phyloP scores from a whole-genome alignment of 2,329 filamentous ascomycete species.

The Phialemonium atrogriseum region DNA sequence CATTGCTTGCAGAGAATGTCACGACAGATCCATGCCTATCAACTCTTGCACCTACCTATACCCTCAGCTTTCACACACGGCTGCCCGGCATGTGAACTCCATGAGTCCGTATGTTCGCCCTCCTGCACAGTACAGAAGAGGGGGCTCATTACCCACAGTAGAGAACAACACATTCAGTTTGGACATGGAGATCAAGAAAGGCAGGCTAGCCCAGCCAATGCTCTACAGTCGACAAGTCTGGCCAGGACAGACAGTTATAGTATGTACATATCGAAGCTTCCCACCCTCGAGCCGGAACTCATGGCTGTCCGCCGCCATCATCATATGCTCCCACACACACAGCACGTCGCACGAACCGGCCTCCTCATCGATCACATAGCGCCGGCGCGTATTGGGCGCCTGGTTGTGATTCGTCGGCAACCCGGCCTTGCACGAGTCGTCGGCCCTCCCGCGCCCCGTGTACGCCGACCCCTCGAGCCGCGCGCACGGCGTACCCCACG shows the following conservation, averaged over 20 bases:
- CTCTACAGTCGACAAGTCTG: conserved; percentile 2
- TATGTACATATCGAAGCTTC: conserved; percentile 14
- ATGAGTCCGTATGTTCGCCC: too few species aligned
- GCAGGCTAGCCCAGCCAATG: too few species aligned
- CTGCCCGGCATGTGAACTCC: too few species aligned
- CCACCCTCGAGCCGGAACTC: conserved; percentile 14
- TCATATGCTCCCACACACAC: conserved; percentile 14
- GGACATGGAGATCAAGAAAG: too few species aligned
- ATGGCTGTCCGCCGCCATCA: conserved; percentile 14
- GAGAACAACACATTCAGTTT: too few species aligned
- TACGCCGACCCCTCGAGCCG: conserved; percentile 20
- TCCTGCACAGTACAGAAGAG: too few species aligned
- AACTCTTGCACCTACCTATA: too few species aligned
- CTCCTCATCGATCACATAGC: conserved; percentile 19
- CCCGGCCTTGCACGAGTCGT: conserved; percentile 16
- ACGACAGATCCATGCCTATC: too few species aligned
- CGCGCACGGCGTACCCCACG: conserved; percentile 26
- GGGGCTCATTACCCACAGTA: too few species aligned
- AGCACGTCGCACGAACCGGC: conserved; percentile 17
- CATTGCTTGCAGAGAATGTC: too few species aligned
- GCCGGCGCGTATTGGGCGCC: conserved; percentile 15
- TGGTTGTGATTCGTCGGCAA: conserved; percentile 13
- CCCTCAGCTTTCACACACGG: too few species aligned
- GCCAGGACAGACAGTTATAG: conserved; percentile 10
- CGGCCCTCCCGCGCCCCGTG: conserved; percentile 12